Evolutionary conservation across 2,329 filamentous ascomycete genomes (phyloP), one percentile per base, ranked within the genome.

Genomic region (Dactylellina drechsleri): DNA sequence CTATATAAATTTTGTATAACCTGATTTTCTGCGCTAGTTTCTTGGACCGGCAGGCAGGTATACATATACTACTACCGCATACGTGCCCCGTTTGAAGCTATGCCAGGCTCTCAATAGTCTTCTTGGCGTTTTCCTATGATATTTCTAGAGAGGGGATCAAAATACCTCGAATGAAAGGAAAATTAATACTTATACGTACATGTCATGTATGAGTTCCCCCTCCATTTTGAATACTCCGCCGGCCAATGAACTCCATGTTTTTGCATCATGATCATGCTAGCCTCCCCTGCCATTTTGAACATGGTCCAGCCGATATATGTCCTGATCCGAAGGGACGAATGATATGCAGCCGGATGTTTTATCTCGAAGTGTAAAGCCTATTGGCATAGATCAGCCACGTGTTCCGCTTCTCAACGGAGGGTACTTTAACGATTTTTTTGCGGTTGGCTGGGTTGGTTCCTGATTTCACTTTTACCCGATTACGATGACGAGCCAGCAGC

Each of bases 51-150:
- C 31, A 36, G 6, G 31, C 31, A 36, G 57, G 58, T 62, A 62
- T 70, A 70, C 26, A 70, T 57, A 70, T 62, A 62, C 57, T 20
- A 47, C 47, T 70, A 50, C 57, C 57, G 58, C 66, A 53, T 70
- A 43, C 18, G 52, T 60, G 31, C 50, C 57, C 65, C 66, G 57
- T 62, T 70, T 56, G 50, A 57, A 70, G 57, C 58, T 62, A 45
- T 61, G 8, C 57, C 57, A 57, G 45, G 52, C 50, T 70, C 20
- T 45, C 56, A 18, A n/a, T 52, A 60, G 56, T 31, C 6, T 13
- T 16, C 57, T 47, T 50, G 31, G 53, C 43, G 50, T 18, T 57
- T 70, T 62, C 20, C 16, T 10, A 20, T 26, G 7, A 10, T 45
- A 23, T 59, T 61, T 68, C 56, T 68, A 61, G 65, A 68, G 61